These are phyloP conservation scores for Cryptococcus hybrid DNA, from an alignment of 1,284 basidiomycete genomes.

Conservation along the genomic window DNA sequence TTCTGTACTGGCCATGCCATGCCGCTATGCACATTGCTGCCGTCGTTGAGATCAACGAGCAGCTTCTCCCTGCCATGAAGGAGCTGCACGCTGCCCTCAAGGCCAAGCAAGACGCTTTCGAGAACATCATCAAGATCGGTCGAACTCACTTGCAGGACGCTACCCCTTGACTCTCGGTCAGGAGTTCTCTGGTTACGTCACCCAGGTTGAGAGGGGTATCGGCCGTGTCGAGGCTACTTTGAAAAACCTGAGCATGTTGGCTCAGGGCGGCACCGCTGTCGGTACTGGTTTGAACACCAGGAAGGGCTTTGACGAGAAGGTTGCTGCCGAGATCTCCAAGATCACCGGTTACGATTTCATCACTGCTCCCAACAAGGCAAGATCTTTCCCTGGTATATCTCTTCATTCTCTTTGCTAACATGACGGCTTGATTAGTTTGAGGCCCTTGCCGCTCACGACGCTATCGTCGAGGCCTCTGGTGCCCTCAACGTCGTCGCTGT, in stretches of 20 bases:
- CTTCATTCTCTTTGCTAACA: not conserved
- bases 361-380: constrained; percentile 96
- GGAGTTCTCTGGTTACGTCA: constrained; percentile 98
- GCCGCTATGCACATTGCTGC: constrained; percentile 99
- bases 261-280: constrained; percentile 98
- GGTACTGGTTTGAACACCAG: constrained; percentile 98
- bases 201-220: constrained; percentile 90
- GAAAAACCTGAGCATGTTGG: constrained; percentile 84
- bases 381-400: not conserved
- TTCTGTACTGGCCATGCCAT: not conserved
- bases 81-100: constrained; percentile 81
- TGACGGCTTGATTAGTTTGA: constrained; percentile 67
- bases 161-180: constrained; percentile 97
- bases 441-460: constrained; percentile 94
- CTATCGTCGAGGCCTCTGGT: constrained; percentile 94
- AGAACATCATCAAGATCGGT: constrained; percentile 96
- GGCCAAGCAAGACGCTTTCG: constrained; percentile 76
- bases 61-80: constrained; percentile 80
- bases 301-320: constrained; percentile 92
- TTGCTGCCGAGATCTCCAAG: constrained; percentile 89
- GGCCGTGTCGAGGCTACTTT: constrained; percentile 78
- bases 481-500: constrained; percentile 93
- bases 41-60: constrained; percentile 79
- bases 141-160: constrained; percentile 98
- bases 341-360: constrained; percentile 88